Base-by-base conservation (phyloP, 2,329 filamentous ascomycete genomes). In the Colletotrichum theobromicola region DNA sequence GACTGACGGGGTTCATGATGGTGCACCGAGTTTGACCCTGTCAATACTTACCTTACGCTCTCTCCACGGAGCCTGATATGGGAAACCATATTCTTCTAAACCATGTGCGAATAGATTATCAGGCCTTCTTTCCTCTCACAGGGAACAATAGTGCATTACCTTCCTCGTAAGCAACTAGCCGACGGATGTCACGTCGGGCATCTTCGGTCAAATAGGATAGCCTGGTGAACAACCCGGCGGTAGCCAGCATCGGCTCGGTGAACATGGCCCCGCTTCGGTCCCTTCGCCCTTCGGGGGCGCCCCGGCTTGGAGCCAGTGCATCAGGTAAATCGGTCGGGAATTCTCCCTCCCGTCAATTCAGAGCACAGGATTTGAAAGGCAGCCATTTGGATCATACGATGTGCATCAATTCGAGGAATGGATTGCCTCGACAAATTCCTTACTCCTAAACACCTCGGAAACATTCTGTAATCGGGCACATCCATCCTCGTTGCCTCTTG, bases 381-480 rank as follows among this genome's bases (percentile, higher is more conserved):
- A 18, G 21, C 1, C n/a, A 12, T 46, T 3, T 7, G 6, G 0
- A 0, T 12, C 18, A 46, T 18, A 4, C 0, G 1, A 21, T 46
- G 18, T 13, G 0, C 42, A 46, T 7, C 0, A 0, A 4, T 46
- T 46, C 18, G 1, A 46, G 2, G 18, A 46, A 12, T 12, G 18
- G 9, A 21, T 46, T 1, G 12, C n/a, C 0, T 46, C 1, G 37
- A 46, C 4, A 3, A n/a, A 4, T 46, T 8, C 1, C n/a, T 46
- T 12, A 4, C 18, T 46, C 37, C 5, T 12, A 5, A 3, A 16
- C 2, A 9, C 2, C 4, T 9, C 37, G 37, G 9, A 9, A 4
- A 1, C 18, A 46, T n/a, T 46, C 9, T 46, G 37, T 1, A n/a
- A 2, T 46, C 9, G 3, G 1, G 37, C 37, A 2, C 37, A 4